Base-by-base conservation (phyloP, 805 yeast species). In the Clavispora phyllophila region DNA sequence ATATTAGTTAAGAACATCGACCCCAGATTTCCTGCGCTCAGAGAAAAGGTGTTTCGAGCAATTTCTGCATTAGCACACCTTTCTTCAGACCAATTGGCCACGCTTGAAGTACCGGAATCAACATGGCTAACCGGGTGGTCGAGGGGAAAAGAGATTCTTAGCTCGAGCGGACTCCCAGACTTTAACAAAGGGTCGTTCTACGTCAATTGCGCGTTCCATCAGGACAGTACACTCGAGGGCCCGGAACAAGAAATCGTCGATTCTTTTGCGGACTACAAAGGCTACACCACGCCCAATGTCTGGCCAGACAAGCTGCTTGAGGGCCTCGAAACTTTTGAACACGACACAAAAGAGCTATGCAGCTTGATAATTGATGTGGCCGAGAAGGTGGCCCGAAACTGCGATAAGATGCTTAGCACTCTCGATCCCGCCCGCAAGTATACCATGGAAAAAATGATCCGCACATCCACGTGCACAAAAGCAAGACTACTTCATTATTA, bases 41-140 rank as follows among this genome's bases (percentile, higher is more conserved):
- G 84, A 17, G 37, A 47, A 24, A 62, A 57, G 40, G 81, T 76
- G 12, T 59, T 79, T 23, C 53, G 57, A 24, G 62, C 66, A 34
- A 72, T 78, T 3, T 63, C 75, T 3, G 52, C 55, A 20, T 58
- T 78, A 22, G 76, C 78, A 15, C 58, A 57, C 31, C 60, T 74
- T 3, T 66, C 75, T 1, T 41, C 40, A 8, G 53, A 53, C 2
- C 55, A 58, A 9, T 58, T 78, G 27, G 55, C 52, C 3, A 36
- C 48, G 14, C 60, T 78, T 41, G 82, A 78, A 49, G 63, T 62
- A 19, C 73, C 72, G 14, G 79, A 75, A 40, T 70, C 78, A 0
- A 61, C 57, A 47, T 79, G 79, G 75, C 59, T 77, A 7, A 73
- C 75, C 1, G 85, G 84, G 1, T 79, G 84, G 84, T 78, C 83